phyloP scores from a whole-genome alignment of 2,329 filamentous ascomycete genomes.

The Scedosporium apiospermum region DNA sequence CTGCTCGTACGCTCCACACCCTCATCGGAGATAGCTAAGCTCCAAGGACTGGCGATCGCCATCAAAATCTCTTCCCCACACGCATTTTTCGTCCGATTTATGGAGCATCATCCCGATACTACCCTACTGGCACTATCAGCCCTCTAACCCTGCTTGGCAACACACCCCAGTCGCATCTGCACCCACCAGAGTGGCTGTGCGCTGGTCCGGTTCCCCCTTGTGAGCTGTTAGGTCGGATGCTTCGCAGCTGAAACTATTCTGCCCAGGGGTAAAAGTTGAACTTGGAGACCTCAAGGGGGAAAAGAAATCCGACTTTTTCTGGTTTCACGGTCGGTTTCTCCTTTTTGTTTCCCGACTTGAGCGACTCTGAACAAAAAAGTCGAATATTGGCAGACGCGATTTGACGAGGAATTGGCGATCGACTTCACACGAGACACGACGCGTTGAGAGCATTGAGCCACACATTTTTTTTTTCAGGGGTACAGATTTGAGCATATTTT shows the following conservation, averaged over 20 bases:
- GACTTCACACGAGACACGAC: too few relatives aligned
- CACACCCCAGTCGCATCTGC: neutral
- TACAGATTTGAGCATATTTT: neutral
- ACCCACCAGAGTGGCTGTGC: neutral
- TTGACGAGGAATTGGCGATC: too few relatives aligned
- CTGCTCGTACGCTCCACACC: too few relatives aligned
- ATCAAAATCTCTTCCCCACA: too few relatives aligned
- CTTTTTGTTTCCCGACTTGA: too few relatives aligned
- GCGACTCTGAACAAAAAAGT: too few relatives aligned
- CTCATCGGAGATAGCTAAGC: too few relatives aligned
- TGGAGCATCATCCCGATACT: neutral
- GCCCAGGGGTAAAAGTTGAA: neutral
- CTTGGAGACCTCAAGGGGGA: neutral
- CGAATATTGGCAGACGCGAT: too few relatives aligned
- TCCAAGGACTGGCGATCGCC: too few relatives aligned
- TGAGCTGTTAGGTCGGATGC: neutral
- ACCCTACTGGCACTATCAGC: neutral
- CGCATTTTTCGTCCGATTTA: neutral
- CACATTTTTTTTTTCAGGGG: neutral
- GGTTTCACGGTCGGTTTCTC: neutral
- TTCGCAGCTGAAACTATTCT: neutral
- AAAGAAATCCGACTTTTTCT: neutral
- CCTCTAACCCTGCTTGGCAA: neutral
- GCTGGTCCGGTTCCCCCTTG: neutral
- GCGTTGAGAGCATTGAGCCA: too few relatives aligned